These are phyloP conservation scores for Viola odorata DNA, from an alignment of 345 rosid species.

Conservation along the genomic window DNA sequence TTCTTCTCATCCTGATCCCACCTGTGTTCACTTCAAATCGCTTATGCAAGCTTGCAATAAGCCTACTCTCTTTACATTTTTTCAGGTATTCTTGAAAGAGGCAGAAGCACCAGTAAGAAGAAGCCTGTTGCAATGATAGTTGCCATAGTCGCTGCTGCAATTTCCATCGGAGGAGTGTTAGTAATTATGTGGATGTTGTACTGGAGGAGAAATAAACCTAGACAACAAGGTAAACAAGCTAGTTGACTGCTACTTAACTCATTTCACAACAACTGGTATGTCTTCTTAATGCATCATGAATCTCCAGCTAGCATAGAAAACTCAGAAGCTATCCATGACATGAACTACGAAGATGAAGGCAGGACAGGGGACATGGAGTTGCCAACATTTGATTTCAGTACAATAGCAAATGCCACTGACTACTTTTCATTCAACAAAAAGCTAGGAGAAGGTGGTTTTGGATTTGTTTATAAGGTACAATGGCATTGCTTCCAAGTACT, in stretches of 20 bases:
- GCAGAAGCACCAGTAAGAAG: background rate
- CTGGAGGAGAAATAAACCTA: background rate
- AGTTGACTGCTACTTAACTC: too few relatives aligned
- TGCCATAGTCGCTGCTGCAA: background rate
- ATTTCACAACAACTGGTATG: too few relatives aligned
- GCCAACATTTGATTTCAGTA: background rate
- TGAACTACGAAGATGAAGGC: background rate
- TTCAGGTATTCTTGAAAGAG: background rate
- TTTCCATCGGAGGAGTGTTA: background rate
- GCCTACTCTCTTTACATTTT: too few relatives aligned
- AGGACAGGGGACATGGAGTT: background rate
- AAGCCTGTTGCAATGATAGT: slow-evolving; percentile 1
- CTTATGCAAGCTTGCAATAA: background rate
- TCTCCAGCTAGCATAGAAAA: background rate
- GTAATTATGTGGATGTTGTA: slow-evolving; percentile 2
- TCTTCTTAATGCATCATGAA: too few relatives aligned
- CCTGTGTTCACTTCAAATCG: background rate
- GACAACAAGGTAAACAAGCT: slow-evolving; percentile 3
- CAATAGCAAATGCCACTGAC: background rate
- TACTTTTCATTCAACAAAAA: slow-evolving; percentile 1
- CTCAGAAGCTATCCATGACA: background rate
- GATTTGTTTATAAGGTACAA: slow-evolving; percentile 9
- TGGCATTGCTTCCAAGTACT: background rate
- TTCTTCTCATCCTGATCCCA: background rate
- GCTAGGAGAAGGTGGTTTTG: slow-evolving; percentile 11